Percentiles rank a stretch among this genome's conserved stretches.
Evolutionary conservation across 257 asterid genomes (phyloP).

Genomic region (Vinca minor): DNA sequence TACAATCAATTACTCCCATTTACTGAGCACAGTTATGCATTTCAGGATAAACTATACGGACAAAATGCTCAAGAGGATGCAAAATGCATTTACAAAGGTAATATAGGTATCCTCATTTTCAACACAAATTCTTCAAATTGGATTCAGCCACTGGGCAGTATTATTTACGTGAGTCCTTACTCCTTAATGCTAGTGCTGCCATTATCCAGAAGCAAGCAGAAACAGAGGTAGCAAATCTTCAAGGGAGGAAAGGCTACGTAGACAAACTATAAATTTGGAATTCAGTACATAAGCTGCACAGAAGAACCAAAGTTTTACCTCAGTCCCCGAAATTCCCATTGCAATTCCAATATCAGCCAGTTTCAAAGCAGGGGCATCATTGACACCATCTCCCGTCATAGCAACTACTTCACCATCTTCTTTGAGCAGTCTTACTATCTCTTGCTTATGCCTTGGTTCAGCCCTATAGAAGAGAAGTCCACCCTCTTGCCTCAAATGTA

Average conservation of each 20-base stretch:
- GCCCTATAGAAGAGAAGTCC: conserved; percentile 99
- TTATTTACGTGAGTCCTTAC: background rate
- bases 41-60: background rate
- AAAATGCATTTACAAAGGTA: background rate
- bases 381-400: conserved; percentile 99
- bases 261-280: background rate
- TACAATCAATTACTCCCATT: background rate
- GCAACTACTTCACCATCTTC: conserved; percentile 97
- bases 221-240: background rate
- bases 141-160: background rate
- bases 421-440: conserved; percentile 94
- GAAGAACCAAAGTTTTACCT: conserved; percentile 32
- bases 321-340: conserved; percentile 97
- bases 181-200: background rate
- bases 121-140: background rate
- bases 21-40: background rate
- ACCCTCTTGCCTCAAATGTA: conserved; percentile 59
- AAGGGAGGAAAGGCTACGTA: background rate
- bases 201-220: background rate
- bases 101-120: background rate
- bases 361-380: conserved; percentile 92
- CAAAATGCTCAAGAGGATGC: background rate
- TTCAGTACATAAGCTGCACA: background rate
- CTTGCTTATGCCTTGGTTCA: conserved; percentile 98
- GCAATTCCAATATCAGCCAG: conserved; percentile 98